Evolutionary conservation across 2,329 filamentous ascomycete genomes (phyloP), one percentile per base, ranked within the genome.

Genomic region (Anthostomella pinea): DNA sequence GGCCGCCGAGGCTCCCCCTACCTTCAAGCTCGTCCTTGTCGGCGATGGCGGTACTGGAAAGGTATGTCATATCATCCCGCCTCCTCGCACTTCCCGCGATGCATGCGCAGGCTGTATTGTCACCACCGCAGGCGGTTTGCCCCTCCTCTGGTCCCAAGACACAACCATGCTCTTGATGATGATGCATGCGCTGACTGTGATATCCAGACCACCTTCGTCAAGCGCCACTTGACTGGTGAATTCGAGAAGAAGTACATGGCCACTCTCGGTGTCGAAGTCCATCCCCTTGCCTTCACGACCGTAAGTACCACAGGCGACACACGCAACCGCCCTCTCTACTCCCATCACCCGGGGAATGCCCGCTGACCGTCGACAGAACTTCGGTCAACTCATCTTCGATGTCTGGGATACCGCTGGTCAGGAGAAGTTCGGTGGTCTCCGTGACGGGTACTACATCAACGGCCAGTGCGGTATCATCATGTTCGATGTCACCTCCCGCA

Each of bases 181-280:
- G 25, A 39, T 45, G 30, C 35, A 40, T 29, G 42, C 20, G 43
- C 42, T 46, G 30, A 52, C 49, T 34, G 30, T 49, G 37, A 43
- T 45, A 19, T 39, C 27, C 64, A 98, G 93, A 98, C 93, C 68
- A 98, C 93, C 66, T 98, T 98, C 72, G 93, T 98, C 79, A 98
- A 98, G 85, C 93, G 93, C 66, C 93, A 98, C 75, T 81, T 97
- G 82, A 98, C 93, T 65, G 93, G 93, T 69, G 93, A 98, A 70
- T 98, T 98, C 67, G 93, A 98, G 77, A 98, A 98, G 86, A 98
- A 97, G 79, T 98, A 98, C 77, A 97, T 98, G 70, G 93, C 93
- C 61, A 98, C 93, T 44, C 87, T 98, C 53, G 93, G 93, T 85
- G 93, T 98, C 67, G 93, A 98, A 71, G 93, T 98, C 54, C 93